Base-by-base conservation (phyloP, 2,329 filamentous ascomycete species). In the Colletotrichum camelliae region DNA sequence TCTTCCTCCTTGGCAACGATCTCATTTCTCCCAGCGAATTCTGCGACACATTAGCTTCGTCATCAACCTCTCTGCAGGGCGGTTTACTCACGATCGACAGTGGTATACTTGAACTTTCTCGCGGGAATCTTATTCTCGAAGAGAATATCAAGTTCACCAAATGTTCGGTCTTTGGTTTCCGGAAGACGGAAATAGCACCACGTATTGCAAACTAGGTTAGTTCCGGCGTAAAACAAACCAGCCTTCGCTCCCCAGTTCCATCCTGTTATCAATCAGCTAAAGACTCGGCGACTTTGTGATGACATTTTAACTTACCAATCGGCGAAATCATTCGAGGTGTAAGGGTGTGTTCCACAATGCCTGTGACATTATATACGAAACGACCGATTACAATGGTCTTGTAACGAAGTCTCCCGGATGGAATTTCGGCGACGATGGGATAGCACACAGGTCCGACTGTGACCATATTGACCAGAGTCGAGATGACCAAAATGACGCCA, bases 331-430 rank as follows among this genome's bases (percentile, higher is more conserved):
- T 81, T 27, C 84, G 79, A 5, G 84, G 84, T 66, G 85, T 80
- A 29, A 87, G 70, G 6, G 85, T 81, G 37, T 83, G 83, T 16
- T 83, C 84, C 61, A 87, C 81, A 65, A 87, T 84, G 77, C 86
- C 86, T 16, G 81, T 84, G 7, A 85, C 72, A 68, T 86, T 85
- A 75, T 87, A 87, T 7, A 80, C 80, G 13, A 80, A 86, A 55
- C 87, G 81, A 2, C 85, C 87, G 16, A 89, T 80, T n/a, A 87
- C 86, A 15, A 88, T 84, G 0, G 86, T 86, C 80, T 87, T 86
- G 66, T 85, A 86, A 57, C 86, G 83, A n/a, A 88, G 83, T 37
- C 87, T 86, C 7, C 86, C 87, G 0, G 86, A 87, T 1, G 84
- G 83, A 3, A 88, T 79, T 79, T 89, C 87, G 1, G 87, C 48